Evolutionary conservation across 1,284 basidiomycete species (phyloP), one percentile per base, ranked within the genome.

Genomic region (Stereum hirsutum): DNA sequence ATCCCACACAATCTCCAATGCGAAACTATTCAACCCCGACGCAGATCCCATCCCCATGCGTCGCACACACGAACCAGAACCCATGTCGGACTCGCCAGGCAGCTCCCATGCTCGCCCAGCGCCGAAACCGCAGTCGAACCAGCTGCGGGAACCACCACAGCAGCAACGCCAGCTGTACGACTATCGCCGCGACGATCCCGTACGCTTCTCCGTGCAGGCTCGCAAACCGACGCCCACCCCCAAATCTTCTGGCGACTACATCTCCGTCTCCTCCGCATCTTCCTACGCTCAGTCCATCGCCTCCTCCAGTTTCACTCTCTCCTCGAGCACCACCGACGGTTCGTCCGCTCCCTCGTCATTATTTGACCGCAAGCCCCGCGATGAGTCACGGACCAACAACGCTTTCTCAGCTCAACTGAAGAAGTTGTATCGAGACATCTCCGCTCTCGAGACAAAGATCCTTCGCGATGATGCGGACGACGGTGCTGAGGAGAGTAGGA

Each of bases 161-260:
- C 31, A 49, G 15, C 52, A 63, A 23, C 72, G 79, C 5, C 82
- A 85, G 50, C 72, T 94, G 0, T 93, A 91, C 47, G 89, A 93
- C 57, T 84, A 82, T 47, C 69, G 84, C 38, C 84, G 84, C 57
- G 84, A 94, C 57, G 86, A 94, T 57, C 87, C 90, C 0, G 77
- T 91, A 34, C 75, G 81, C 6, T 92, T 91, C 60, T 68, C 75
- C 31, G 75, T 78, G 14, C 72, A 79, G 39, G 63, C 74, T 2
- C 74, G 75, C 20, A 74, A 80, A 2, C 60, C 65, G 1, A 54
- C 63, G 1, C 74, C 74, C 5, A 66, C 70, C n/a, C 69, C 76
- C 28, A 81, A 81, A 52, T 69, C 71, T 6, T 78, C 76, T 1
- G 75, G 67, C 19, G 83, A 86, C 52, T 78, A 81, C 47, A 67